Evolutionary conservation across 306 rosid species (phyloP).

Genomic region (Styphnolobium japonicum): DNA sequence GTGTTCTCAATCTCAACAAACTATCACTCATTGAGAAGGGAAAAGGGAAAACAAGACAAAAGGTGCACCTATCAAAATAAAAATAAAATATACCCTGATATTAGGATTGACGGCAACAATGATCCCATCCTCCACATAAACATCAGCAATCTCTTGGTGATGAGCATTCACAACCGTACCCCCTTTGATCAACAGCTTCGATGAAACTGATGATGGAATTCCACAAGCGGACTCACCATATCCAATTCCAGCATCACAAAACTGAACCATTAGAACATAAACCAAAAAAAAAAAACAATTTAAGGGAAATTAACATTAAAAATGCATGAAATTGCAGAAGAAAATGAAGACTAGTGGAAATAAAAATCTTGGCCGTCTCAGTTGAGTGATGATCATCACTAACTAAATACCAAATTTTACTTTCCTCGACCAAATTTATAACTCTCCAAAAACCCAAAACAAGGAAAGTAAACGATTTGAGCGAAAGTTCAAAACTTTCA

Average conservation of each 20-base stretch:
- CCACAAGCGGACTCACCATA: slow-evolving; percentile 48
- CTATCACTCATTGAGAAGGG: no score
- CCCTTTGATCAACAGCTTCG: slow-evolving; percentile 76
- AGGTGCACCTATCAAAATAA: no score
- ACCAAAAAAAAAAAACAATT: not conserved
- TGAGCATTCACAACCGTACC: slow-evolving; percentile 86
- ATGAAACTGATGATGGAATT: slow-evolving; percentile 24
- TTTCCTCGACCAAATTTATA: no score
- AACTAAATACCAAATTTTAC: not conserved
- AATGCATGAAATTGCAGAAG: no score
- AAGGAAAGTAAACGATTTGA: not conserved
- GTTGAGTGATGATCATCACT: not conserved
- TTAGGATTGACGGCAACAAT: slow-evolving; percentile 69
- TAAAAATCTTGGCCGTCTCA: no score
- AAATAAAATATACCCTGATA: slow-evolving; percentile 42
- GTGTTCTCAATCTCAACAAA: no score
- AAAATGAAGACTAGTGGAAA: no score
- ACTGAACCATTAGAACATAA: slow-evolving; percentile 43
- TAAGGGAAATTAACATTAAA: no score
- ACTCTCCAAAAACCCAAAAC: not conserved
- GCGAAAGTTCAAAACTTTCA: no score
- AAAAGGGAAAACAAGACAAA: no score
- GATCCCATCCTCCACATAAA: slow-evolving; percentile 76
- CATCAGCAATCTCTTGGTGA: slow-evolving; percentile 73
- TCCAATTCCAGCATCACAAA: slow-evolving; percentile 68